Evolutionary conservation across 257 asterid species (phyloP).

Genomic region (Rhazya stricta): DNA sequence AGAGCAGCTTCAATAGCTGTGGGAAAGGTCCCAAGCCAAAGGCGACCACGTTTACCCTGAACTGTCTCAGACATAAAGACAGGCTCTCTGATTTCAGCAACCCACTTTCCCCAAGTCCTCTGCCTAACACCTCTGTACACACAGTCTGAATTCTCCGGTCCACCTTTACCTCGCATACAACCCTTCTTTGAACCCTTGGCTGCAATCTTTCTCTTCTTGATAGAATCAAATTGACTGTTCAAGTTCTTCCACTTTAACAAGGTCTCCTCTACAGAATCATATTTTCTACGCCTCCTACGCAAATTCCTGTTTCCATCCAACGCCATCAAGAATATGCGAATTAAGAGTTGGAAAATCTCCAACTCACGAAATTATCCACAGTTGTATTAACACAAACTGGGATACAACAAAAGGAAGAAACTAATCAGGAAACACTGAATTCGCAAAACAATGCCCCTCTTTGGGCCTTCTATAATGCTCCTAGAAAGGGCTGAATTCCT

Average conservation of each 20-base stretch:
- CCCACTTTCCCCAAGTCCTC: conserved; percentile 38
- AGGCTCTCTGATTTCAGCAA: conserved; percentile 32
- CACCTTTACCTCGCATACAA: conserved; percentile 29
- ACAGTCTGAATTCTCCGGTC: conserved; percentile 25
- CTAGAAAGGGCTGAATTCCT: background rate
- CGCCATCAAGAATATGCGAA: background rate
- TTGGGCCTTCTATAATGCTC: background rate
- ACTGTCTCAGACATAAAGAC: background rate
- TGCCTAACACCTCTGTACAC: conserved; percentile 30
- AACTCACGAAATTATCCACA: too few relatives aligned
- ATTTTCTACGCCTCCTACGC: conserved; percentile 5
- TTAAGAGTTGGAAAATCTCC: background rate
- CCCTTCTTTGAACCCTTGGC: conserved; percentile 23
- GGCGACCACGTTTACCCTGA: conserved; percentile 1
- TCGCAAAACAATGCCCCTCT: background rate
- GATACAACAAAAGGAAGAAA: too few relatives aligned
- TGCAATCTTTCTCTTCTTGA: background rate
- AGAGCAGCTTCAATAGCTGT: conserved; percentile 27
- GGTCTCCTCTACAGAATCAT: conserved; percentile 12
- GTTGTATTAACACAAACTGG: too few relatives aligned
- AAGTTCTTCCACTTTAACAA: conserved; percentile 13
- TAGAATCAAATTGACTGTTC: background rate
- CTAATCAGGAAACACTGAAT: too few relatives aligned
- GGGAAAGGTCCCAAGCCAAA: conserved; percentile 33
- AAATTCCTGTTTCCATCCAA: background rate